Conservation (phyloP, 305 asterid genomes). For the Lippia alba region DNA sequence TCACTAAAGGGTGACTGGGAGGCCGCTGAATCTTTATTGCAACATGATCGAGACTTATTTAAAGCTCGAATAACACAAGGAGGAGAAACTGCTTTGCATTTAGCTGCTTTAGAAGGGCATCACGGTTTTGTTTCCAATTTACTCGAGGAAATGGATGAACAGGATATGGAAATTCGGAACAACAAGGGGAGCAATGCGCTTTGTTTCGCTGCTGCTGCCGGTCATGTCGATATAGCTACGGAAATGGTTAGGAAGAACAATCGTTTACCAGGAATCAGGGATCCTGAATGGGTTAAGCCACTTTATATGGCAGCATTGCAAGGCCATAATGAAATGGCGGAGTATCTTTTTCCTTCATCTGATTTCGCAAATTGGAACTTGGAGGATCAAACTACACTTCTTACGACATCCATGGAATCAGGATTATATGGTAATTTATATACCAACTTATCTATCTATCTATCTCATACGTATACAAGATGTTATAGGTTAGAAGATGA, state of each 20-base stretch:
- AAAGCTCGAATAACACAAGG: too few relatives aligned
- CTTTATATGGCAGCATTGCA: constrained; percentile 40
- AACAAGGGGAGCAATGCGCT: constrained; percentile 35
- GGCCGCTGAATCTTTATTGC: constrained; percentile 6
- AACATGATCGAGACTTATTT: too few relatives aligned
- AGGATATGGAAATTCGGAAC: constrained; percentile 20
- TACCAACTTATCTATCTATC: neutral
- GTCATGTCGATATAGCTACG: constrained; percentile 28
- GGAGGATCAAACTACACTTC: constrained; percentile 16
- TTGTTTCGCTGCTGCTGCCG: constrained; percentile 42
- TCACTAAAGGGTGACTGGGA: constrained; percentile 38
- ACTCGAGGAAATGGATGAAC: neutral
- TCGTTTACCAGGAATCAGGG: constrained; percentile 4
- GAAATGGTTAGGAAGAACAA: neutral
- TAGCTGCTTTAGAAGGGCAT: too few relatives aligned
- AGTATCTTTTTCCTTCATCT: constrained; percentile 20
- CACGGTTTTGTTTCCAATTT: constrained; percentile 33
- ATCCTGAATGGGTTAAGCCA: constrained; percentile 27
- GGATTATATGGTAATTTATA: constrained; percentile 33
- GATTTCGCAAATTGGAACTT: constrained; percentile 6
- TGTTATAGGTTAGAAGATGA: too few relatives aligned
- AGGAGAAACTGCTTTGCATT: too few relatives aligned
- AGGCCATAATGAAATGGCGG: constrained; percentile 31
- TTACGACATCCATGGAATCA: constrained; percentile 31
- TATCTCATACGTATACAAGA: constrained; percentile 4